Evolutionary conservation across 108 stramenopile genomes (phyloP), one percentile per base, ranked within the genome.

Genomic region (Bacterosira constricta): DNA sequence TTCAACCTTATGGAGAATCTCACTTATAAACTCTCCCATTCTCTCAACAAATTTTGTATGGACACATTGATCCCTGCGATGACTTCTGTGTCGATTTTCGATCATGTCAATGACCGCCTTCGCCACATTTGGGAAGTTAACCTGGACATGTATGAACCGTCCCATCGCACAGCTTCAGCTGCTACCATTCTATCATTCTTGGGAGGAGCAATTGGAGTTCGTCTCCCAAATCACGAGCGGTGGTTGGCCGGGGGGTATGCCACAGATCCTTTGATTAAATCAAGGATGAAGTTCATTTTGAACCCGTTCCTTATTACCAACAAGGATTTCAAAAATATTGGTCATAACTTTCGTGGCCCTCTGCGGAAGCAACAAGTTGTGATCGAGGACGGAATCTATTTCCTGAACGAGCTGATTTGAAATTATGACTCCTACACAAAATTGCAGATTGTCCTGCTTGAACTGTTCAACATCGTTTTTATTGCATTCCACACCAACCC

Each of bases 141-240:
- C 26, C 23, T n/a, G 1, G 41, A 59, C 34, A 1, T 60, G 3
- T 51, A 36, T 15, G 42, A 60, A 1, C 69, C 58, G 1, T 31
- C 26, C 8, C 50, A 38, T 4, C 37, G 18, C 38, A 20, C 52
- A 0, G 65, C 65, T 4, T 50, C 52, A 3, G 65, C 65, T 2
- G 65, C 65, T 3, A 11, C n/a, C 3, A 11, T 11, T 0, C 45
- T 52, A 0, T 34, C 46, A 1, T 66, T 66, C 26, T 31, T 66
- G 21, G 52, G 38, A n/a, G 52, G 65, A 6, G 65, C 65, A 3
- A 26, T 66, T 0, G 65, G 65, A 2, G 37, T 50, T 4, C 9
- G 37, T 1, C 37, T 66, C 6, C 65, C 65, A 11, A 20, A 21
- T 27, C 1, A 17, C 4, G 35, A 36, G 0, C 31, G 12, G 11